A percentile compares a stretch with the other conserved stretches of the same genome.
phyloP scores from a whole-genome alignment of 345 rosid species.

The Heritiera fomes region DNA sequence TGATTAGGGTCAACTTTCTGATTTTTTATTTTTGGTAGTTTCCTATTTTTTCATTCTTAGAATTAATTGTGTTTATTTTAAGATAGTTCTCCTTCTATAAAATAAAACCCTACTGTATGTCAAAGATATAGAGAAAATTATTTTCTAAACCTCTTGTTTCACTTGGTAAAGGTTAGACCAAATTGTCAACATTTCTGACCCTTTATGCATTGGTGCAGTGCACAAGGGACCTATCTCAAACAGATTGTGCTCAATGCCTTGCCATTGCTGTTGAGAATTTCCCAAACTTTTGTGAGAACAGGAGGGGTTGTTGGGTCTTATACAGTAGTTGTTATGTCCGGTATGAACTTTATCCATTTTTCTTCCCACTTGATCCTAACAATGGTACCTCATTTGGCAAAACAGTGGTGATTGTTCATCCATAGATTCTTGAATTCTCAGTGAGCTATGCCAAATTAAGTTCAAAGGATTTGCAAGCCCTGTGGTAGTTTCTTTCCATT shows the following conservation, averaged over 20 bases:
- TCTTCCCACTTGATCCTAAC: slow-evolving; percentile 56
- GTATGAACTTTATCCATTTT: slow-evolving; percentile 82
- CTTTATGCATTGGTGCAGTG: slow-evolving; percentile 72
- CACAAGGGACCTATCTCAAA: slow-evolving; percentile 54
- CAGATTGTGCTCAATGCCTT: slow-evolving; percentile 71
- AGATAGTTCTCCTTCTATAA: too few species aligned
- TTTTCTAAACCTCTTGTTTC: too few species aligned
- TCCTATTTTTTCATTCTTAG: too few species aligned
- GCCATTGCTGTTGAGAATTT: slow-evolving; percentile 61
- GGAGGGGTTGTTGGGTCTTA: slow-evolving; percentile 65
- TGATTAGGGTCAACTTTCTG: too few species aligned
- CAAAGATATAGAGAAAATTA: too few species aligned
- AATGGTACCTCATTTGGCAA: slow-evolving; percentile 23
- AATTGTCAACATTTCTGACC: slow-evolving; percentile 52
- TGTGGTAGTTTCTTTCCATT: slow-evolving; percentile 14
- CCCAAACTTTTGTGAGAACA: slow-evolving; percentile 45
- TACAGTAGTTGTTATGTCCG: slow-evolving; percentile 72
- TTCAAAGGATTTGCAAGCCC: slow-evolving; percentile 31
- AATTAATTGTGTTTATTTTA: too few species aligned
- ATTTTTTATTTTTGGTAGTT: too few species aligned
- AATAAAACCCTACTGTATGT: too few species aligned
- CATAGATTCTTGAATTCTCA: slow-evolving; percentile 27
- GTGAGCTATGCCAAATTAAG: slow-evolving; percentile 5
- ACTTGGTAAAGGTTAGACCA: slow-evolving; percentile 53
- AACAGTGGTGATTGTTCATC: slow-evolving; percentile 32